Evolutionary conservation across 306 rosid species (phyloP).

Genomic region (Begonia peltatifolia): DNA sequence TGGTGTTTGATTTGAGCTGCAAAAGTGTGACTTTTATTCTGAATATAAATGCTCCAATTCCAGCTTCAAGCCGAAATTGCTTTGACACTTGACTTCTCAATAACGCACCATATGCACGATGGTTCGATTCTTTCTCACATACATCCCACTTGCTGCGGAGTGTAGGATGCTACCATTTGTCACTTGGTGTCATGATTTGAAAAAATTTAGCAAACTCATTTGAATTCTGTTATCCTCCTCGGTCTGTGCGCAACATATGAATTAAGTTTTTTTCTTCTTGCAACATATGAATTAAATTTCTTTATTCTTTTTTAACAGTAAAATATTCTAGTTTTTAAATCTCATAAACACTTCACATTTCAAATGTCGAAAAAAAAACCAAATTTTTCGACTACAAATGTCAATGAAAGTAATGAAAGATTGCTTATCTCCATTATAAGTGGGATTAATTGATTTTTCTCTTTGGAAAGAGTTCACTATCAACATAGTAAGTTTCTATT

Average conservation of each 20-base stretch:
- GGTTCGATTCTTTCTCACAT: background rate
- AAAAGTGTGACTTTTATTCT: background rate
- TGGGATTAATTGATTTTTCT: no score
- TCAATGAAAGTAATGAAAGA: no score
- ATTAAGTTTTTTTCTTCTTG: no score
- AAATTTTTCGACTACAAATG: no score
- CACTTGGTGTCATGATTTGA: background rate
- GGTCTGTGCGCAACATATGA: background rate
- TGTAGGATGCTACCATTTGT: background rate
- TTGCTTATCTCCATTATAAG: no score
- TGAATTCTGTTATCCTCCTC: background rate
- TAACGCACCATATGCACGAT: background rate
- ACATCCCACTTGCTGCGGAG: background rate
- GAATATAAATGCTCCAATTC: background rate
- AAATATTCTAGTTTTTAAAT: no score
- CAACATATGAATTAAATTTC: no score
- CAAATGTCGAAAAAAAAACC: no score
- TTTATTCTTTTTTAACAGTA: no score
- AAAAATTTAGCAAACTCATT: background rate
- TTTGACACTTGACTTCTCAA: background rate
- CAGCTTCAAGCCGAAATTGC: background rate
- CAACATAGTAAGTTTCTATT: no score
- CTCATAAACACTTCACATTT: no score
- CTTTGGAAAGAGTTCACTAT: no score
- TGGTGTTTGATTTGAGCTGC: background rate